Evolutionary conservation across 164 flowering plant species (phyloP).

Genomic region (Sedum album): DNA sequence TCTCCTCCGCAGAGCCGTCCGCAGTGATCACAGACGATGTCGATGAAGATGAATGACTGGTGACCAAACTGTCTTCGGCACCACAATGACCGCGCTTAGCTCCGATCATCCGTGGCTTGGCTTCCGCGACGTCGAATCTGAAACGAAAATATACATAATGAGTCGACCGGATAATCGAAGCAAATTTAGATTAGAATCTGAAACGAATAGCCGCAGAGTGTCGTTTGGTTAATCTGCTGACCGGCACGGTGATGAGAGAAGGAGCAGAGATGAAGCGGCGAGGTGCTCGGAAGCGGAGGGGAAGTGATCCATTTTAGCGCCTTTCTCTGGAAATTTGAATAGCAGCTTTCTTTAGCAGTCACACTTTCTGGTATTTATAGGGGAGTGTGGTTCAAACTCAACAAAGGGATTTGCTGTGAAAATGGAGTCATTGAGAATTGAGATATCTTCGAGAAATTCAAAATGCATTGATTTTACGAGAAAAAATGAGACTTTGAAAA

Average conservation of each 20-base stretch:
- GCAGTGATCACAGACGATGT: slow-evolving; percentile 19
- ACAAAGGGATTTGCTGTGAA: no score
- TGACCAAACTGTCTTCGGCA: neutral
- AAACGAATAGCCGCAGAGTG: neutral
- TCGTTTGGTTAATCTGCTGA: neutral
- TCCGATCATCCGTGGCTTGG: slow-evolving; percentile 3
- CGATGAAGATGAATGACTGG: slow-evolving; percentile 22
- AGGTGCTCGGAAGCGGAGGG: slow-evolving; percentile 25
- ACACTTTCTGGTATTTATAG: no score
- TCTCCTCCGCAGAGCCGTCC: slow-evolving; percentile 19
- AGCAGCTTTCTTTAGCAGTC: neutral
- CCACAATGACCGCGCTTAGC: slow-evolving; percentile 1
- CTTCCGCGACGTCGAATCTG: slow-evolving; percentile 9
- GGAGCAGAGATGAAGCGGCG: slow-evolving; percentile 44
- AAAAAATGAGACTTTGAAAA: no score
- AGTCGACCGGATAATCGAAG: neutral
- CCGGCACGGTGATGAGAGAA: slow-evolving; percentile 19
- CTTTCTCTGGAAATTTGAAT: neutral
- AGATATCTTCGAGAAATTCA: no score
- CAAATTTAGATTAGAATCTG: slow-evolving; percentile 1
- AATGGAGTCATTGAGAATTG: no score
- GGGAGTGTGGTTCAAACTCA: no score
- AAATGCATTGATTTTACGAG: no score
- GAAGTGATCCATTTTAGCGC: slow-evolving; percentile 17
- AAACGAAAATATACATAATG: slow-evolving; percentile 6